A percentile compares a stretch with the other conserved stretches of the same genome.
Evolutionary conservation across 139 green algal species (phyloP).

Genomic region (Edaphochlamys debaryana): DNA sequence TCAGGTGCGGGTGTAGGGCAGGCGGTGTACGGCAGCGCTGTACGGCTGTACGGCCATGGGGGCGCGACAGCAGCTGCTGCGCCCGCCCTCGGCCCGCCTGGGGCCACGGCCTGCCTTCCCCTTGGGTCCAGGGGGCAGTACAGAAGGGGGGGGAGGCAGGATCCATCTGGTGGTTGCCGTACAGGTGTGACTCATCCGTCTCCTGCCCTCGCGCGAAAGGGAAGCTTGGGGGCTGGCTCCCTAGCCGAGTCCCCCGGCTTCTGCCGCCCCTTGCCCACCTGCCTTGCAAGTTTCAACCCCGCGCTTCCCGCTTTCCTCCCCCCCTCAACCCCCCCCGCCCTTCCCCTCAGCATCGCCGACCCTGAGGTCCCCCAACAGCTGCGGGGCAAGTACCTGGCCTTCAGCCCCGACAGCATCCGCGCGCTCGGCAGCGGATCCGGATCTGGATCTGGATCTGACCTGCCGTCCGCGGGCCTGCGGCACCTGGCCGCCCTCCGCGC

Average conservation of each 20-base stretch:
- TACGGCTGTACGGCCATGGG: not conserved
- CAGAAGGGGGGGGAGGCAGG: no score
- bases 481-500: slow-evolving; percentile 48
- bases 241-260: no score
- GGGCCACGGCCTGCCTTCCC: no score
- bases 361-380: slow-evolving; percentile 62
- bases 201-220: no score
- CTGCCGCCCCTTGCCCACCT: no score
- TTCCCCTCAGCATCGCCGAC: slow-evolving; percentile 69
- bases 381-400: slow-evolving; percentile 87
- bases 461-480: slow-evolving; percentile 36
- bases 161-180: no score
- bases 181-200: no score
- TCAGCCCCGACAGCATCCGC: slow-evolving; percentile 55
- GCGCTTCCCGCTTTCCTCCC: not conserved
- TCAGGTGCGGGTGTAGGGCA: slow-evolving; percentile 67
- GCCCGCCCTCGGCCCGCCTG: no score
- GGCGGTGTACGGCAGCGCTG: not conserved
- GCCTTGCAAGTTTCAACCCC: no score
- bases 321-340: not conserved
- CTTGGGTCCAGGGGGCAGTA: no score
- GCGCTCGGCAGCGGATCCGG: not conserved
- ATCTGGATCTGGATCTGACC: no score
- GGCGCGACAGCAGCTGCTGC: not conserved
- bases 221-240: no score